Conservation (phyloP, 108 stramenopile genomes). For the Nitzschia sp. region DNA sequence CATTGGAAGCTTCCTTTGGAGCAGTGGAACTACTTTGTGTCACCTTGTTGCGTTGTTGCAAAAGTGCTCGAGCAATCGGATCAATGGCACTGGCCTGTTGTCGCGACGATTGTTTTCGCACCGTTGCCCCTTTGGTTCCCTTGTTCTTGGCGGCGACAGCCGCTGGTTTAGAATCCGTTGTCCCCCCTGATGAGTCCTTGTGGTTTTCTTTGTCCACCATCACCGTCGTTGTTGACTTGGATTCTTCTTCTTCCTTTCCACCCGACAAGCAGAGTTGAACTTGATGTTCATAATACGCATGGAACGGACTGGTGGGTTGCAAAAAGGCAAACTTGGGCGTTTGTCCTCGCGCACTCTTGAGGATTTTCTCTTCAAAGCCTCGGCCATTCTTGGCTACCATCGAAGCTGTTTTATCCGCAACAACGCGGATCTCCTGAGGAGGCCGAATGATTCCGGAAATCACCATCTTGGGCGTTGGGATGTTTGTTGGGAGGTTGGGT, state of each 20-base stretch:
- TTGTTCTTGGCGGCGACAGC: slow-evolving; percentile 4
- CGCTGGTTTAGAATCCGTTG: slow-evolving; percentile 1
- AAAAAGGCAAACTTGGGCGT: slow-evolving; percentile 98
- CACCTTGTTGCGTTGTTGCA: slow-evolving; percentile 55
- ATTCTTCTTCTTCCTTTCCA: slow-evolving; percentile 53
- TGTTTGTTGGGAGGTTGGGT: too few species aligned
- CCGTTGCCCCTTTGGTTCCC: slow-evolving; percentile 2
- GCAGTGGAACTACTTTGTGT: slow-evolving; percentile 24
- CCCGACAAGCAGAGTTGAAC: slow-evolving; percentile 74
- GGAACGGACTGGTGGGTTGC: slow-evolving; percentile 86
- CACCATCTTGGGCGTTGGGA: too few species aligned
- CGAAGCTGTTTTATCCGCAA: slow-evolving; percentile 94
- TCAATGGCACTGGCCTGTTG: slow-evolving; percentile 69
- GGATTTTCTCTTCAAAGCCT: slow-evolving; percentile 86
- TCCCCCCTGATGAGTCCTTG: slow-evolving; percentile 34
- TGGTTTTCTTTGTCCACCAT: slow-evolving; percentile 35
- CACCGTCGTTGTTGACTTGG: slow-evolving; percentile 21
- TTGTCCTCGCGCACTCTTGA: slow-evolving; percentile 75
- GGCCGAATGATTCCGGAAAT: slow-evolving; percentile 89
- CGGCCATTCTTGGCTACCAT: slow-evolving; percentile 97
- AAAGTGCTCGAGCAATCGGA: slow-evolving; percentile 71
- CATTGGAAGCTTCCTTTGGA: slow-evolving; percentile 21
- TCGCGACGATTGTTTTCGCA: slow-evolving; percentile 32
- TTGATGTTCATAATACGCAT: slow-evolving; percentile 96
- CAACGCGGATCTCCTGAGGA: slow-evolving; percentile 95